Percentiles rank a stretch among this genome's conserved stretches.
These are phyloP conservation scores for Sugiyamaella marilandica DNA, from an alignment of 805 yeast genomes.

Conservation along the genomic window DNA sequence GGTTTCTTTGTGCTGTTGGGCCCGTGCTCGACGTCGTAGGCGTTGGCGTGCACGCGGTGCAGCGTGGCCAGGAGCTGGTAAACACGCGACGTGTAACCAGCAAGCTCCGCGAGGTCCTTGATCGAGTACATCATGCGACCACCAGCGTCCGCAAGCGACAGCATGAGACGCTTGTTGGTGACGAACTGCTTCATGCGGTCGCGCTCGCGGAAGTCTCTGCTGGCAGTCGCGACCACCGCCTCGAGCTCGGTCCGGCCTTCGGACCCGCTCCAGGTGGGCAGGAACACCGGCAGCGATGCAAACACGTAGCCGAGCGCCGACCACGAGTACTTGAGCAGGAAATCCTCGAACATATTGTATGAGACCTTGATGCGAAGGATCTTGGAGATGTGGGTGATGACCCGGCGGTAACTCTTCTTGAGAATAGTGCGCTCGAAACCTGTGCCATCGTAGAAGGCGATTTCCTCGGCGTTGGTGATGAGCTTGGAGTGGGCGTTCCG, in stretches of 20 bases:
- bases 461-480: constrained; percentile 87
- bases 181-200: constrained; percentile 77
- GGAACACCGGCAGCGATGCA: constrained; percentile 81
- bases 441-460: constrained; percentile 90
- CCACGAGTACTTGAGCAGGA: constrained; percentile 87
- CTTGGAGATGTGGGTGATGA: constrained; percentile 50
- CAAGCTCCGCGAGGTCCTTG: constrained; percentile 83
- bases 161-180: constrained; percentile 83
- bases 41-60: constrained; percentile 71
- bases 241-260: constrained; percentile 24
- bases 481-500: constrained; percentile 80
- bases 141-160: constrained; percentile 92
- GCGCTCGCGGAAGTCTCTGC: constrained; percentile 26
- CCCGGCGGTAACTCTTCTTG: constrained; percentile 49
- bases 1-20: constrained; percentile 11
- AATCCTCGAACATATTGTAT: constrained; percentile 76
- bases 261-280: constrained; percentile 43
- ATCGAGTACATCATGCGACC: constrained; percentile 91
- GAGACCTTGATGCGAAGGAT: constrained; percentile 57
- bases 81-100: constrained; percentile 86
- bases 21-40: constrained; percentile 21
- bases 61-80: constrained; percentile 69
- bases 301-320: constrained; percentile 91
- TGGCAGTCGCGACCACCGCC: constrained; percentile 15
- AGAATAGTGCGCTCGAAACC: constrained; percentile 68